These are phyloP conservation scores for Fusarium sp. DNA, from an alignment of 2,329 filamentous ascomycete species.

Conservation along the genomic window DNA sequence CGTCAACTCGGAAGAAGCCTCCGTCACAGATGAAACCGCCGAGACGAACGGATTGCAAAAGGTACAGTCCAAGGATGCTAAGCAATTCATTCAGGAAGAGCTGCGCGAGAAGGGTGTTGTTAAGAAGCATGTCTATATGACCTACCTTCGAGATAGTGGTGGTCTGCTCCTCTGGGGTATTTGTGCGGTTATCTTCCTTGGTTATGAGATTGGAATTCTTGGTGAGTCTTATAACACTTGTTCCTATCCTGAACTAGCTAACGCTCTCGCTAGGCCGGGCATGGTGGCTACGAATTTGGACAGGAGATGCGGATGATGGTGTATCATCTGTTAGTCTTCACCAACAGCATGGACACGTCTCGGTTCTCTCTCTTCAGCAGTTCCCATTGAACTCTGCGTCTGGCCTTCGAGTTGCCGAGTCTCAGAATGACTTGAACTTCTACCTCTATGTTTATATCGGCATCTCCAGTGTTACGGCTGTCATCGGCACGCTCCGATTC, in stretches of 20 bases:
- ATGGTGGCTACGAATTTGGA: conserved; percentile 73
- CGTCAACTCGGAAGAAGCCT: conserved; percentile 63
- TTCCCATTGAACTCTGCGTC: conserved; percentile 53
- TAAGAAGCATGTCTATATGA: conserved; percentile 69
- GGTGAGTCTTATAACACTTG: conserved; percentile 47
- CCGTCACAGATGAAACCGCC: conserved; percentile 51
- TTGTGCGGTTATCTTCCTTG: conserved; percentile 62
- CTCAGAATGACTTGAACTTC: conserved; percentile 58
- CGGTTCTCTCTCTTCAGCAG: conserved; percentile 58
- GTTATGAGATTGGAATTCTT: conserved; percentile 62
- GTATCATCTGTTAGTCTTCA: conserved; percentile 39
- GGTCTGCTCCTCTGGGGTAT: conserved; percentile 66
- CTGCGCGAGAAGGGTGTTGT: conserved; percentile 74
- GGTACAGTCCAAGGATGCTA: conserved; percentile 60
- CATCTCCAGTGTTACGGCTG: conserved; percentile 67
- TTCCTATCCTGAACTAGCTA: not conserved
- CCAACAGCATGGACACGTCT: conserved; percentile 51
- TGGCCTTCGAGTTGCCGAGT: conserved; percentile 40
- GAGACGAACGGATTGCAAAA: conserved; percentile 57
- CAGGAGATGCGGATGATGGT: conserved; percentile 47
- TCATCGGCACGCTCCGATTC: conserved; percentile 69
- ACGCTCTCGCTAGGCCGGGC: conserved; percentile 54
- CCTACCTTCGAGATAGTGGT: conserved; percentile 72
- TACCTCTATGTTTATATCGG: conserved; percentile 76
- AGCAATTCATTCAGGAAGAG: conserved; percentile 81